Evolutionary conservation across 73 alveolate genomes (phyloP), one percentile per base, ranked within the genome.

Genomic region (Tetrahymena elliotti): DNA sequence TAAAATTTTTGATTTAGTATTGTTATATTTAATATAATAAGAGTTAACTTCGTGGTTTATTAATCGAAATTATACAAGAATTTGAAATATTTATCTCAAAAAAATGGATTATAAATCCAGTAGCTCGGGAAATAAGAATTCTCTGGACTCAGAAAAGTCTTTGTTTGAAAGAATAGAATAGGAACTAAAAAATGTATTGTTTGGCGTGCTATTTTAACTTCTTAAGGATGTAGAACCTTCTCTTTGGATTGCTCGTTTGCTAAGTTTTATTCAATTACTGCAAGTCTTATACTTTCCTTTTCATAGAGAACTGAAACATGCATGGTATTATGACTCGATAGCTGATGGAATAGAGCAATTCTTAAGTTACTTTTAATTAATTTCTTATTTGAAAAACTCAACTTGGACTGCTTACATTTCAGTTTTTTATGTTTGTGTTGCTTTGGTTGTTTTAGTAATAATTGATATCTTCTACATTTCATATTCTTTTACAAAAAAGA

Each of bases 161-260:
- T 93, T 95, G 27, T 95, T 40, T 40, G 97, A 95, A 38, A 95
- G 88, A 35, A 93, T 95, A 15, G 97, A 95, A 94, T 93, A 95
- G n/a, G 96, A 93, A 38, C 52, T 95, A 53, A 95, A 93, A 93
- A 40, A 88, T 53, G 88, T 96, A 18, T 93, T 95, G 22, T 95
- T 95, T 52, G 93, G 94, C 1, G 97, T 95, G 0, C 95, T 95
- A 12, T 95, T 88, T 52, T 95, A 93, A 20, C 96, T 95, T 22
- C 88, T 95, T 20, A 95, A 95, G 53, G 96, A 95, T 93, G 97
- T 93, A 8, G 97, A 95, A 88, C 93, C 97, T 37, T 68, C 96
- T 35, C 88, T 84, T 82, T 95, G 97, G 97, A 95, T 83, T 31
- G 94, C 84, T 39, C 93, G 93, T 54, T 93, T 92, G 38, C 39